Evolutionary conservation across 768 basidiomycete genomes (phyloP).

Genomic region (Collybia sordida): DNA sequence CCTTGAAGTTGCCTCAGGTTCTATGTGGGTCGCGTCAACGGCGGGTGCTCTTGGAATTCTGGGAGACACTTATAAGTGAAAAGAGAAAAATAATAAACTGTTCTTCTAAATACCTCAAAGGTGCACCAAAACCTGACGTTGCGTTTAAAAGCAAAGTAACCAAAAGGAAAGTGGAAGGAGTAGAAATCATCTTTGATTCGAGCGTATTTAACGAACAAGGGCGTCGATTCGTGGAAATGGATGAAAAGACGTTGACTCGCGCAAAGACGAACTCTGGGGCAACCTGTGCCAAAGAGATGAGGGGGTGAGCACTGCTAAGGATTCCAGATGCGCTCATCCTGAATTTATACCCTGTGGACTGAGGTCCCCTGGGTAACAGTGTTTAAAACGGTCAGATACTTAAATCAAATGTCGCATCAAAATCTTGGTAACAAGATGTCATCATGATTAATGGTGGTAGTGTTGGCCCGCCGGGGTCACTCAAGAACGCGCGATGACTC

Average conservation of each 20-base stretch:
- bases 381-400: background rate
- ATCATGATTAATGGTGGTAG: background rate
- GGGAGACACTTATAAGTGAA: background rate
- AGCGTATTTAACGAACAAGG: slow-evolving; percentile 24
- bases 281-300: slow-evolving; percentile 44
- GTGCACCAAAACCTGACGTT: slow-evolving; percentile 34
- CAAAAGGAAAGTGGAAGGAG: slow-evolving; percentile 31
- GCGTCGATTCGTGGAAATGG: slow-evolving; percentile 18
- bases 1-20: slow-evolving; percentile 20
- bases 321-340: slow-evolving; percentile 15
- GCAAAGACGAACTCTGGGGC: slow-evolving; percentile 42
- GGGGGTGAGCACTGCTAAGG: slow-evolving; percentile 45
- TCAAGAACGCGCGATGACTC: too few species aligned
- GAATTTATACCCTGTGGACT: slow-evolving; percentile 29
- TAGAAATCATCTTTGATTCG: slow-evolving; percentile 41
- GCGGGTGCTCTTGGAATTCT: slow-evolving; percentile 27
- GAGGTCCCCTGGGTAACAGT: slow-evolving; percentile 26
- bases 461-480: background rate
- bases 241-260: slow-evolving; percentile 35
- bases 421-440: background rate
- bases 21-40: slow-evolving; percentile 23
- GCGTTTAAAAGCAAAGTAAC: slow-evolving; percentile 39
- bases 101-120: slow-evolving; percentile 30
- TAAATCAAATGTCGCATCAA: slow-evolving; percentile 18
- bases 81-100: background rate